Conservation (phyloP, 2,329 filamentous ascomycete genomes). For the Penicillium griseofulvum region DNA sequence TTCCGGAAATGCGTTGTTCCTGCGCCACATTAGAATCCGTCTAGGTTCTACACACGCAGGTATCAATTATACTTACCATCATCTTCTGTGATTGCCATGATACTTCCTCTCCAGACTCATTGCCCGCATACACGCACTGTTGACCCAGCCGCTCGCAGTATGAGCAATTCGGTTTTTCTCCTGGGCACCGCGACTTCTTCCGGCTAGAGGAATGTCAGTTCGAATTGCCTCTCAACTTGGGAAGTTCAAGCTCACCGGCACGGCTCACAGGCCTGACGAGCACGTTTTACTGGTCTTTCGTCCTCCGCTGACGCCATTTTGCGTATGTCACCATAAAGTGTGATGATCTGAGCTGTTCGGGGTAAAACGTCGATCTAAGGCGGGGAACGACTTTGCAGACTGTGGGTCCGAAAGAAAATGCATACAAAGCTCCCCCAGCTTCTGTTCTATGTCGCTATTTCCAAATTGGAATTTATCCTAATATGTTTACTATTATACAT, state of each 20-base stretch:
- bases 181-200: constrained; percentile 36
- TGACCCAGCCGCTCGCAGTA: constrained; percentile 33
- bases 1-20: constrained; percentile 19
- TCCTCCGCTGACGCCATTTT: constrained; percentile 13
- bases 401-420: neutral
- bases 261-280: constrained; percentile 32
- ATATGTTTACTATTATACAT: neutral
- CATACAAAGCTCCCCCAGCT: neutral
- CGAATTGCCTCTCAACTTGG: neutral
- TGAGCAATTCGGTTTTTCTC: constrained; percentile 34
- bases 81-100: constrained; percentile 7
- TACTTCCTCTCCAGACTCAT: constrained; percentile 5
- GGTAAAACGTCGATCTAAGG: neutral
- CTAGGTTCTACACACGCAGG: too few species aligned
- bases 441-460: neutral
- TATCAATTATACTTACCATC: constrained; percentile 6
- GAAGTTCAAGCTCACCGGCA: constrained; percentile 26
- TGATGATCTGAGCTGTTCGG: neutral
- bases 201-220: constrained; percentile 17
- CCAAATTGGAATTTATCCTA: neutral
- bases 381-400: neutral
- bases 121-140: constrained; percentile 28
- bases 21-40: neutral
- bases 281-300: constrained; percentile 18
- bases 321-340: neutral